Evolutionary conservation across 106 monocot genomes (phyloP), one percentile per base, ranked within the genome.

Genomic region (Cymbidium sinense): DNA sequence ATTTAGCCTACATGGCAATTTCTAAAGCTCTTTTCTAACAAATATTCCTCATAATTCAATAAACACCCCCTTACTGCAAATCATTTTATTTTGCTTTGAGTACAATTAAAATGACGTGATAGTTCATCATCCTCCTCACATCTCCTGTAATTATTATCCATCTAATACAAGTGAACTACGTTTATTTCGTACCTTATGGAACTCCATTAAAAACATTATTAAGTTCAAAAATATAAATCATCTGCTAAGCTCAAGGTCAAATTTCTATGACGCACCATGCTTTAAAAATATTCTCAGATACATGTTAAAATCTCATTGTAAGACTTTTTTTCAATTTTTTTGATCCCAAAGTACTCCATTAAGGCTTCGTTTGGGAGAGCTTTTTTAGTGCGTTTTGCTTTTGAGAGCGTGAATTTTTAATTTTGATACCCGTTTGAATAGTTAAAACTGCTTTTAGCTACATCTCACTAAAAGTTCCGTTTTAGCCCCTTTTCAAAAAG

Each of bases 71-170:
- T 71, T 71, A 7, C 67, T 12, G 31, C 31, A 71, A 71, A 31
- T 39, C n/a, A 71, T 37, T 67, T 67, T 71, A 71, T n/a, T 39
- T 71, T 71, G 34, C 37, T 71, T 39, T 37, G 33, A n/a, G 67
- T 67, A 4, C 1, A 67, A 67, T 33, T 17, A 31, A 62, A 67
- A 67, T 33, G 67, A 67, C 33, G 67, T 67, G 34, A 33, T 67
- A 15, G 31, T 67, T 67, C 67, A 31, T 31, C 67, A 67, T 17
- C 67, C 29, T 31, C 25, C 0, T 33, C 67, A 67, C 33, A 67
- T 33, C 30, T 31, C 65, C 15, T 31, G 67, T 67, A 33, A 67
- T 13, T 67, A 33, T 67, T 67, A 13, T 67, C 33, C 67, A 58
- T 65, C 30, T 29, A 5, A 65, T 31, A 29, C 13, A 65, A 13